Percentiles rank a stretch among this genome's conserved stretches.
phyloP scores from a whole-genome alignment of 768 basidiomycete genomes.

The Trametes cinnabarina region DNA sequence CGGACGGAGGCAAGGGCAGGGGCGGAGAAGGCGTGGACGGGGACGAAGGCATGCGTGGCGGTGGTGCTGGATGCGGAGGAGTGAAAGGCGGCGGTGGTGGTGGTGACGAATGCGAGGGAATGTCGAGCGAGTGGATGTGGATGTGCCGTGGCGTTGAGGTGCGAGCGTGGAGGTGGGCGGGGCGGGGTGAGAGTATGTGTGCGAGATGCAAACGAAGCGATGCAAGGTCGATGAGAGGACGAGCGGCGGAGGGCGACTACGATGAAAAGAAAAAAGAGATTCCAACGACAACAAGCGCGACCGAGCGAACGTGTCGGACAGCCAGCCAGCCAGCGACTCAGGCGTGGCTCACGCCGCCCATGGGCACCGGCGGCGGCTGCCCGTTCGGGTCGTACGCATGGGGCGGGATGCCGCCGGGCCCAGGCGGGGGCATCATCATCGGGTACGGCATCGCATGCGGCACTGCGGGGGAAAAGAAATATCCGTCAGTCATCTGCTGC shows the following conservation, averaged over 20 bases:
- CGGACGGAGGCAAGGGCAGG: too few relatives aligned
- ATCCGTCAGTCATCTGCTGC: slow-evolving; percentile 18
- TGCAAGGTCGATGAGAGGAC: background rate
- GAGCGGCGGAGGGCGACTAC: background rate
- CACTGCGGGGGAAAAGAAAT: slow-evolving; percentile 44
- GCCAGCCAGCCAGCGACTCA: background rate
- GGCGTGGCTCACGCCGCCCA: slow-evolving; percentile 70
- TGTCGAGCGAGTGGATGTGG: background rate
- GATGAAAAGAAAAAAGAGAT: background rate
- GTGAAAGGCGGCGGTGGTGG: too few relatives aligned
- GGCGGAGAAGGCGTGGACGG: too few relatives aligned
- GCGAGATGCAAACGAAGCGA: slow-evolving; percentile 9
- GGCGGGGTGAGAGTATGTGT: background rate
- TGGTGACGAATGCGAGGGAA: background rate
- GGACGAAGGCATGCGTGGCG: too few relatives aligned
- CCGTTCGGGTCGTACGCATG: slow-evolving; percentile 67
- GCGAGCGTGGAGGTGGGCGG: background rate
- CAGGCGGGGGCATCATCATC: slow-evolving; percentile 90
- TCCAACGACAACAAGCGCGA: background rate
- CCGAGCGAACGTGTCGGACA: too few relatives aligned
- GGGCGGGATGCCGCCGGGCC: slow-evolving; percentile 59
- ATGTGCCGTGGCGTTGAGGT: too few relatives aligned
- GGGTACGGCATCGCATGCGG: slow-evolving; percentile 83
- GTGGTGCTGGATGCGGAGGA: background rate
- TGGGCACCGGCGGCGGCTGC: slow-evolving; percentile 60